A percentile compares a stretch with the other conserved stretches of the same genome.
phyloP scores from a whole-genome alignment of 202 grass and related monocot species.

The Elaeis oleifera region DNA sequence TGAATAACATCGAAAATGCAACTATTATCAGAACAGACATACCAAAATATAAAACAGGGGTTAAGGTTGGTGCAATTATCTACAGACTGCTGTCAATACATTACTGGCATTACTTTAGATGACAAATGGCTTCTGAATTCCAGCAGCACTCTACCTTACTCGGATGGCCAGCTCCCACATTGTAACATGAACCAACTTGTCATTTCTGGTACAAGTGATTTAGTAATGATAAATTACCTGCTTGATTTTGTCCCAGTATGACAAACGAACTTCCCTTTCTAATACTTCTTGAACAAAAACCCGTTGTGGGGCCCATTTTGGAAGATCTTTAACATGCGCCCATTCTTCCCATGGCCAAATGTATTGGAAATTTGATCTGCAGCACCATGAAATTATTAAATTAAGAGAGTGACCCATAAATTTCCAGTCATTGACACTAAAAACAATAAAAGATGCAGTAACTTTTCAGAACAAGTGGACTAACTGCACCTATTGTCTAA shows the following conservation, averaged over 20 bases:
- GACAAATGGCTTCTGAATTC: neutral
- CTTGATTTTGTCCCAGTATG: conserved; percentile 99
- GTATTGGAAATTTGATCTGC: conserved; percentile 95
- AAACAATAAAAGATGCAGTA: no score
- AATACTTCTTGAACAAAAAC: conserved; percentile 99
- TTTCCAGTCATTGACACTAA: no score
- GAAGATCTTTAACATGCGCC: conserved; percentile 90
- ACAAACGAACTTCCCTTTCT: conserved; percentile 91
- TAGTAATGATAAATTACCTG: conserved; percentile 43
- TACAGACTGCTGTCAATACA: no score
- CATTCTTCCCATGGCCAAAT: conserved; percentile 99
- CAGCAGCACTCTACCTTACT: neutral
- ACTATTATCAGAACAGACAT: no score
- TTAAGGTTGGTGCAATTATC: no score
- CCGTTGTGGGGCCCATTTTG: conserved; percentile 89
- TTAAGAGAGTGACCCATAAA: no score
- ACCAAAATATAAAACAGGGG: no score
- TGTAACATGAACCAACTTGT: conserved; percentile 1
- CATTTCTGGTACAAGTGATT: conserved; percentile 17
- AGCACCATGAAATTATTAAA: conserved; percentile 20
- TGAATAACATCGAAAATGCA: no score
- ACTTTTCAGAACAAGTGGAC: no score
- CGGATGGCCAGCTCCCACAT: neutral
- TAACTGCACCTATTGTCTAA: no score
- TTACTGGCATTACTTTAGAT: no score